A percentile compares a stretch with the other conserved stretches of the same genome.
Evolutionary conservation across 2,329 filamentous ascomycete species (phyloP).

Genomic region (Hirsutella minnesotensis): DNA sequence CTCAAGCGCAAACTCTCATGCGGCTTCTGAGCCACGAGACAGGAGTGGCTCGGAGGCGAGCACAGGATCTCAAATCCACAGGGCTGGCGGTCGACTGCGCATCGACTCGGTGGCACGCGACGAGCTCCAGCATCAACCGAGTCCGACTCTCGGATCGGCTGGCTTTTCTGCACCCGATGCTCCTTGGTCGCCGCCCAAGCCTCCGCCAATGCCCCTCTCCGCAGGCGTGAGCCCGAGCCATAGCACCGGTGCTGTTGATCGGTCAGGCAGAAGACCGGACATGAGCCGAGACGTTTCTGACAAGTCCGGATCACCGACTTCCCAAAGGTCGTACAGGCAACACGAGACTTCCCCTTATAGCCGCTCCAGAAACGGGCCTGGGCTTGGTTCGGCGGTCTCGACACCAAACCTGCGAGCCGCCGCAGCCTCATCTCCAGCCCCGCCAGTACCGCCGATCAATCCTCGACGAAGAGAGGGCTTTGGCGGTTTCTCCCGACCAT

Average conservation of each 20-base stretch:
- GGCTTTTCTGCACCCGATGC: constrained; percentile 34
- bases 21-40: constrained; percentile 30
- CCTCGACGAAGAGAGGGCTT: constrained; percentile 37
- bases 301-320: constrained; percentile 32
- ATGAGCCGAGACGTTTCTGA: constrained; percentile 39
- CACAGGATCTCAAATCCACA: constrained; percentile 26
- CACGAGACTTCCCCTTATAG: constrained; percentile 14
- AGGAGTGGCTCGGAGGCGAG: constrained; percentile 45
- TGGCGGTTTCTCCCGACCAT: constrained; percentile 22
- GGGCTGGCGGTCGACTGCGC: constrained; percentile 26
- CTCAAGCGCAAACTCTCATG: constrained; percentile 16
- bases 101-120: constrained; percentile 26
- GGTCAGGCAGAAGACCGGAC: constrained; percentile 23
- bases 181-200: neutral
- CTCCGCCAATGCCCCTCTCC: neutral
- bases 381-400: constrained; percentile 18
- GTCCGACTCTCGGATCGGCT: constrained; percentile 27
- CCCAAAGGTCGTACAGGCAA: constrained; percentile 30
- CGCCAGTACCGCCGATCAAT: constrained; percentile 48
- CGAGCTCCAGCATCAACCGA: constrained; percentile 13
- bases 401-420: constrained; percentile 25
- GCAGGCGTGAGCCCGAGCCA: constrained; percentile 4
- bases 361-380: constrained; percentile 25
- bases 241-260: constrained; percentile 3
- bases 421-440: constrained; percentile 29